phyloP scores from a whole-genome alignment of 257 asterid genomes.

The Handroanthus guayacan region DNA sequence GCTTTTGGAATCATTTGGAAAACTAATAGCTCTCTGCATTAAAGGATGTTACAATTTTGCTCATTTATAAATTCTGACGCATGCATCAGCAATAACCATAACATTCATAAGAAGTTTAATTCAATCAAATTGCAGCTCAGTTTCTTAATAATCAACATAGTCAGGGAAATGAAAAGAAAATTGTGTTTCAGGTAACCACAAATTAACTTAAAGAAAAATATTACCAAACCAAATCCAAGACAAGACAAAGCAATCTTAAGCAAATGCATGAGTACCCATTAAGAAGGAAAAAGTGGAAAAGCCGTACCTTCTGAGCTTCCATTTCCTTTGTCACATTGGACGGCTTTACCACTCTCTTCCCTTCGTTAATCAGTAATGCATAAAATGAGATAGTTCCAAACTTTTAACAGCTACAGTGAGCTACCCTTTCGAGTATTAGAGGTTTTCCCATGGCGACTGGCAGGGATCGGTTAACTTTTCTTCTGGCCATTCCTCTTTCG shows the following conservation, averaged over 20 bases:
- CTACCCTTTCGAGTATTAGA: conserved; percentile 61
- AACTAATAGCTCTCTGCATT: no score
- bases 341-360: conserved; percentile 71
- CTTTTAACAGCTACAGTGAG: neutral
- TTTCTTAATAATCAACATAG: no score
- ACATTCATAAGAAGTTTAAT: no score
- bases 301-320: conserved; percentile 59
- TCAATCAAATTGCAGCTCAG: no score
- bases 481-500: conserved; percentile 63
- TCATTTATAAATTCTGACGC: neutral
- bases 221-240: neutral
- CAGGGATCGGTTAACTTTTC: conserved; percentile 67
- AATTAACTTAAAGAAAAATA: no score
- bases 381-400: neutral
- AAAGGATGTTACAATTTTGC: no score
- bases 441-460: conserved; percentile 74
- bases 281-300: neutral
- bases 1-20: no score
- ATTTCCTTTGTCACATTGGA: conserved; percentile 62
- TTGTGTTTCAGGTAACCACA: no score
- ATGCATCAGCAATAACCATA: neutral
- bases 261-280: neutral
- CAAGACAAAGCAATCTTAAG: neutral
- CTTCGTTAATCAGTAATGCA: conserved; percentile 37
- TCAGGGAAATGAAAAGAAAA: no score